phyloP scores from a whole-genome alignment of 805 yeast species.

The Saturnispora sanitii region DNA sequence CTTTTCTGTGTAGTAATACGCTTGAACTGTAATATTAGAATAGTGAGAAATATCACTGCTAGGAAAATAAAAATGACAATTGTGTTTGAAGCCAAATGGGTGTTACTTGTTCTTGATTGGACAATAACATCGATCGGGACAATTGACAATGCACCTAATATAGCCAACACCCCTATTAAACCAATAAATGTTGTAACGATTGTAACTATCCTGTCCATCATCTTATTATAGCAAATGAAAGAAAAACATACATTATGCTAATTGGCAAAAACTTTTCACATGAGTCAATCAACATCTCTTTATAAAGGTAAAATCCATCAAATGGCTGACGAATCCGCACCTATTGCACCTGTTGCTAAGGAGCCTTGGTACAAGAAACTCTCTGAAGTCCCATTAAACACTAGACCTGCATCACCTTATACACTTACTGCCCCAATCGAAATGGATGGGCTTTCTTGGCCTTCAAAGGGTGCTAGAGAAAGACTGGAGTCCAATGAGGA shows the following conservation, averaged over 20 bases:
- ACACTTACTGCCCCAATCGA: conserved; percentile 81
- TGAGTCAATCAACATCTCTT: too few species aligned
- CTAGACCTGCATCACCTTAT: conserved; percentile 75
- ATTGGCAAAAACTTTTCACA: background rate
- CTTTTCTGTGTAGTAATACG: conserved; percentile 51
- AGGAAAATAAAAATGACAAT: conserved; percentile 70
- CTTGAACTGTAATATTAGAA: conserved; percentile 42
- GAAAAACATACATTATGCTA: background rate
- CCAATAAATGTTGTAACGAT: background rate
- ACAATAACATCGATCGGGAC: conserved; percentile 74
- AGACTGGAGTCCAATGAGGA: conserved; percentile 63
- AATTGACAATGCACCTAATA: conserved; percentile 54
- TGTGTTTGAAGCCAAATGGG: conserved; percentile 60
- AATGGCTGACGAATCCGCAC: too few species aligned
- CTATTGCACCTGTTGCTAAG: conserved; percentile 22
- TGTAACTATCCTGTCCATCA: background rate
- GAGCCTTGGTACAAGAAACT: conserved; percentile 29
- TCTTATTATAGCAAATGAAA: background rate
- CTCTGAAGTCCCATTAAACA: conserved; percentile 50
- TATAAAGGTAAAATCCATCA: too few species aligned
- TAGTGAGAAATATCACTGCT: conserved; percentile 44
- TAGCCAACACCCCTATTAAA: conserved; percentile 21
- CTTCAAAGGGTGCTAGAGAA: conserved; percentile 71
- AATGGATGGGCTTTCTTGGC: conserved; percentile 90
- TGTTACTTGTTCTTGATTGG: conserved; percentile 40